Base-by-base conservation (phyloP, 495 filamentous ascomycete genomes). In the Annulohypoxylon stygium region DNA sequence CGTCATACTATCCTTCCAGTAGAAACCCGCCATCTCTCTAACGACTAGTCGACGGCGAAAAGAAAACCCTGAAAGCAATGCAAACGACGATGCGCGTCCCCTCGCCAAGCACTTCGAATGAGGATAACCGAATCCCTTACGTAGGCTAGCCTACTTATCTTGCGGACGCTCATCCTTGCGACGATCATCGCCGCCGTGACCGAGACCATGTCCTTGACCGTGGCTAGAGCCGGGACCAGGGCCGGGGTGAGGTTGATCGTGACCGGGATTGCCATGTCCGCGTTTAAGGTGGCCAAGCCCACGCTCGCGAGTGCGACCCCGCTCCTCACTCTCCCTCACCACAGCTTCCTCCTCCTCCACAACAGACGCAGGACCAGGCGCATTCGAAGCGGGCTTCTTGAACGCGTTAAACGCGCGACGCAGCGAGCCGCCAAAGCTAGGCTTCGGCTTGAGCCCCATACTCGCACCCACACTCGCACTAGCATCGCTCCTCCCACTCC, bases 351-450 rank as follows among this genome's bases (percentile, higher is more conserved):
- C 53, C 53, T 57, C 53, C 53, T 57, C 53, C 53, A 18, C 30
- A 8, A 20, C 33, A 0, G 20, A 10, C 14, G 36, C 20, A 2
- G 57, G 36, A 14, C 26, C 26, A 0, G 61, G 11, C 12, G 25
- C 2, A 18, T 2, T 7, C 14, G 20, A 2, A 4, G 60, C 30
- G 0, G 53, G 23, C 16, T 48, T 69, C 65, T 61, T 73, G 20
- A 74, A 30, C 4, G 58, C 62, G 30, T 70, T 30, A 34, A 74
- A 74, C 1, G 71, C 67, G 66, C 71, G 71, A 51, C 71, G 67
- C 7, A 74, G 59, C 0, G 67, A 70, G 2, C 67, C 71, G 4
- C 57, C 16, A 43, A 74, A 70, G 26, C 71, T 74, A 2, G 18
- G 1, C 9, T 36, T 23, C 4, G 66, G 1, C 34, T 53, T 50